These are phyloP conservation scores for Candida endomychidarum DNA, from an alignment of 805 yeast species.

Conservation along the genomic window DNA sequence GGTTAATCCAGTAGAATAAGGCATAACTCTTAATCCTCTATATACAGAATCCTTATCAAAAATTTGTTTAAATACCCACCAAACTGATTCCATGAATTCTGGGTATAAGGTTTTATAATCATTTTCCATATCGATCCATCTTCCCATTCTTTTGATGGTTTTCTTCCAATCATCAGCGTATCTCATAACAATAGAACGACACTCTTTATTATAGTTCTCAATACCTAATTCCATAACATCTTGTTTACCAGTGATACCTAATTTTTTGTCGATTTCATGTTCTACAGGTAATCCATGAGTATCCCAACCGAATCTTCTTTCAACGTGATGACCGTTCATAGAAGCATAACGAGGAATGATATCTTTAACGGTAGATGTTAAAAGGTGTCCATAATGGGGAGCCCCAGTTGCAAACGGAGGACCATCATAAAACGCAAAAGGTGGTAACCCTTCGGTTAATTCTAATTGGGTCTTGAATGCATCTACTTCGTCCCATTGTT, in stretches of 20 bases:
- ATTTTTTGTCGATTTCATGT: slow-evolving; percentile 96
- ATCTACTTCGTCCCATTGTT: slow-evolving; percentile 84
- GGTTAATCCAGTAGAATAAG: slow-evolving; percentile 95
- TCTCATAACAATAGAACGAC: slow-evolving; percentile 96
- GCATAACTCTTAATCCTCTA: slow-evolving; percentile 97
- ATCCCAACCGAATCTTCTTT: slow-evolving; percentile 99
- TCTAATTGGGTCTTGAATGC: slow-evolving; percentile 90
- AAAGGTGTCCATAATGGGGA: slow-evolving; percentile 97
- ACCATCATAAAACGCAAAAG: slow-evolving; percentile 94
- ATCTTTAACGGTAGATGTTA: slow-evolving; percentile 96
- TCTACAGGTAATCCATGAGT: slow-evolving; percentile 99
- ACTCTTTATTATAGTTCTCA: slow-evolving; percentile 89
- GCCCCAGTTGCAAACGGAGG: slow-evolving; percentile 99
- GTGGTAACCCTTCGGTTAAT: slow-evolving; percentile 80
- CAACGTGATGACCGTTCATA: slow-evolving; percentile 95
- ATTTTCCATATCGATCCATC: slow-evolving; percentile 99
- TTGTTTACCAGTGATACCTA: slow-evolving; percentile 88
- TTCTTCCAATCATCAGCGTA: slow-evolving; percentile 94
- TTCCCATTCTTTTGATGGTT: slow-evolving; percentile 91
- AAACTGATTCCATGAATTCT: slow-evolving; percentile 93
- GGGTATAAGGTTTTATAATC: slow-evolving; percentile 97
- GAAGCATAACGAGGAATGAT: slow-evolving; percentile 97
- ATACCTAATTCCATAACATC: slow-evolving; percentile 95
- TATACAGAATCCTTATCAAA: slow-evolving; percentile 85
- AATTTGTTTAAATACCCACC: slow-evolving; percentile 97